Evolutionary conservation across 306 rosid genomes (phyloP), one percentile per base, ranked within the genome.

Genomic region (Castanea mollissima): DNA sequence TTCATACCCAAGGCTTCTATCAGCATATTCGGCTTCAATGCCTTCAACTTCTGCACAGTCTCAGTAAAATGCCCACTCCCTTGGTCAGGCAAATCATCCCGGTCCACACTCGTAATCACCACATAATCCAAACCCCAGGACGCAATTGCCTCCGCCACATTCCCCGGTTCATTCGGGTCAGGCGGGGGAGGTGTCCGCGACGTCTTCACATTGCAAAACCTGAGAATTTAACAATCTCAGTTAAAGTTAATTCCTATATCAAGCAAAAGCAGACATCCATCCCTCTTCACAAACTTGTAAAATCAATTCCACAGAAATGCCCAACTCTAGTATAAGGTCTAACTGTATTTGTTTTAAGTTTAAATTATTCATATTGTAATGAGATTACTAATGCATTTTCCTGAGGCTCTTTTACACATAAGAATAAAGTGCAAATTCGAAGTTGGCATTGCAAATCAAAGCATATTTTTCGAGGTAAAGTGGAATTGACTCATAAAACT

Each of bases 101-200:
- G 90, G 81, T 96, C 99, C 81, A 96, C 99, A 75, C 99, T 96
- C 1, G 99, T 96, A 82, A 96, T 93, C 73, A 96, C 99, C 82
- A 96, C 99, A 76, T 96, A 96, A 76, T 89, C 99, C 93, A 96
- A 87, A 75, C 99, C 99, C 99, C 99, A 95, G 0, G 98, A 93
- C 27, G 94, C 99, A 69, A 96, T 93, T 57, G 99, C 99, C 87
- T 96, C 99, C 49, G 99, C 99, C 83, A 96, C 99, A 78, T 96
- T 96, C 77, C 83, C 76, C n/a, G 99, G 99, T 76, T 96, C 99
- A 55, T 91, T 85, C 5, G 97, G 97, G 76, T 96, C 99, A 31
- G 98, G 97, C 1, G 98, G 96, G 1, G 98, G 99, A 49, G 99
- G 99, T 55, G 98, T 90, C 78, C 88, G 91, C 3, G 99, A 96